Conservation (phyloP, 1,284 basidiomycete genomes). For the Fistulina hepatica region DNA sequence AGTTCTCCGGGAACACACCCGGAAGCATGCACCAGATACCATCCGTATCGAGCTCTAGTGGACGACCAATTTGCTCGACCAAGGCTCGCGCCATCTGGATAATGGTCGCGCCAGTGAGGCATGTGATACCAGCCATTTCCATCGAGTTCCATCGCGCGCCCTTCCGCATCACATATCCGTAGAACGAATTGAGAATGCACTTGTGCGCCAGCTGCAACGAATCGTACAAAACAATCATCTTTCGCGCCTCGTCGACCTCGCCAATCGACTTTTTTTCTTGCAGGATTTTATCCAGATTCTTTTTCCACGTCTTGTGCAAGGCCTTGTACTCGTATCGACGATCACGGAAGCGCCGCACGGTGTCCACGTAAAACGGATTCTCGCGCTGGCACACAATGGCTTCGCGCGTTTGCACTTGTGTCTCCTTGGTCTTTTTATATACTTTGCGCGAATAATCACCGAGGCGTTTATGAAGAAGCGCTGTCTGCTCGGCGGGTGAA, state of each 20-base stretch:
- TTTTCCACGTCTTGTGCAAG: conserved; percentile 98
- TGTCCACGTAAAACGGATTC: conserved; percentile 99
- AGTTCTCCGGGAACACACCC: conserved; percentile 95
- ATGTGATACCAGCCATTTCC: conserved; percentile 99
- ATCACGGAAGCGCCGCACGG: conserved; percentile 94
- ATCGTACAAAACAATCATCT: conserved; percentile 99
- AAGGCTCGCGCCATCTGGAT: conserved; percentile 99
- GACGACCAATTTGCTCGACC: conserved; percentile 95
- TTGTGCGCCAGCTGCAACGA: conserved; percentile 99
- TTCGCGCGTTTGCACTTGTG: conserved; percentile 88
- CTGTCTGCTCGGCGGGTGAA: conserved; percentile 79
- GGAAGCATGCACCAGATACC: conserved; percentile 99
- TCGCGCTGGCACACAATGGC: conserved; percentile 97
- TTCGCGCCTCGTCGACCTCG: conserved; percentile 94
- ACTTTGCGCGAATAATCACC: conserved; percentile 99
- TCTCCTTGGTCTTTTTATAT: conserved; percentile 99
- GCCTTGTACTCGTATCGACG: conserved; percentile 99
- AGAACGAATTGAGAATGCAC: conserved; percentile 99
- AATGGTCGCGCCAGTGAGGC: conserved; percentile 96
- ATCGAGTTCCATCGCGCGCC: conserved; percentile 99
- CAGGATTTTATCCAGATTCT: conserved; percentile 79
- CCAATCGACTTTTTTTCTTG: conserved; percentile 62
- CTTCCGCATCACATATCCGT: conserved; percentile 99
- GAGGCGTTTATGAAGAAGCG: conserved; percentile 90
- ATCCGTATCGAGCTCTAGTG: conserved; percentile 96